Base-by-base conservation (phyloP, 2,329 filamentous ascomycete species). In the Fusarium pininemorale region DNA sequence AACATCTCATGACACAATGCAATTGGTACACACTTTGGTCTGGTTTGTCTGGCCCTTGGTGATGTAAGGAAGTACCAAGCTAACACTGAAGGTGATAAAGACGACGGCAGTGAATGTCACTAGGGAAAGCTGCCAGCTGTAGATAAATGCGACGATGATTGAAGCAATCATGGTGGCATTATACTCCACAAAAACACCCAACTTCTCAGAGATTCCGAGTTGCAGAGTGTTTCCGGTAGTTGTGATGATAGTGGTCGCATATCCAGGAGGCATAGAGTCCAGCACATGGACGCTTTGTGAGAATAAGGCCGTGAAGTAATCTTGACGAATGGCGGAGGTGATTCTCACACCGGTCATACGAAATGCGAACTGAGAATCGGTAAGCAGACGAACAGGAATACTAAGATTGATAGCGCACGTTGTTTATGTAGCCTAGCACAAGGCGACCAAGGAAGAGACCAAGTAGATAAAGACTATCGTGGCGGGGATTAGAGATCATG, bases 141-240 rank as follows among this genome's bases (percentile, higher is more conserved):
- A 87, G 22, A 81, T 77, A 69, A 89, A 89, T 0, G 88, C 85
- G 53, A 90, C 84, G 16, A 83, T 81, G n/a, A 87, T 57, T 1
- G 82, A 62, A 86, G 58, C 35, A 4, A 61, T 55, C 47, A 61
- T 54, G 7, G 58, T 85, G 1, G 86, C 79, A 11, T 84, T 57
- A 5, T 81, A 83, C 57, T 85, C 82, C 37, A 87, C 80, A 3
- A 87, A 79, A 5, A 79, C 79, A 4, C 82, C 82, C 10, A 90
- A 79, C 60, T 86, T 85, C 71, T 89, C 87, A 0, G 87, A 88
- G n/a, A 89, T 85, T 24, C 86, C 87, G 32, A 87, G 81, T 64
- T 89, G 88, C 16, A 89, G 83, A 0, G 84, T 85, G 70, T 89
- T 89, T 38, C 87, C 84, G 0, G 85, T 85, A 0, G 84, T 84